Percentiles rank a stretch among this genome's conserved stretches.
Evolutionary conservation across 1,284 basidiomycete genomes (phyloP).

Genomic region (Rhizopogon parksii): DNA sequence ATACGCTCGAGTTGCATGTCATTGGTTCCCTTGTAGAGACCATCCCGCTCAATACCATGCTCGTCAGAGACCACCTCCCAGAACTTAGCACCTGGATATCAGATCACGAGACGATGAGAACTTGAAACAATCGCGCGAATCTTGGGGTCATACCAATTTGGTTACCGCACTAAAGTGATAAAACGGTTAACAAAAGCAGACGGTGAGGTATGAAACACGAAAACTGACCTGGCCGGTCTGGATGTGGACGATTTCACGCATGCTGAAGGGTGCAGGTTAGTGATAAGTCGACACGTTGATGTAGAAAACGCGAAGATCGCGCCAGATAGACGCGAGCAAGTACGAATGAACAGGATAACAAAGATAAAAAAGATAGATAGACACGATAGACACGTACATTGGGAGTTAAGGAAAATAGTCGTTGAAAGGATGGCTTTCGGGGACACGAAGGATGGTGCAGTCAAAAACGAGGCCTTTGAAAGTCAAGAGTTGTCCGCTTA

Average conservation of each 20-base stretch:
- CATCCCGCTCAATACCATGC: conserved; percentile 92
- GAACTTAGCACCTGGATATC: conserved; percentile 83
- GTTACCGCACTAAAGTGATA: conserved; percentile 78
- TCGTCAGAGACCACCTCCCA: conserved; percentile 98
- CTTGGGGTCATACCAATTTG: conserved; percentile 70
- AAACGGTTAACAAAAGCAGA: conserved; percentile 13
- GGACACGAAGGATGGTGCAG: conserved; percentile 29
- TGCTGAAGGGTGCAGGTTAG: conserved; percentile 45
- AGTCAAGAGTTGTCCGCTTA: conserved; percentile 33
- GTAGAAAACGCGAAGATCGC: conserved; percentile 32
- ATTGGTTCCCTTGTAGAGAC: conserved; percentile 87
- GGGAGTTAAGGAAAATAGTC: conserved; percentile 18
- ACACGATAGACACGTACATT: conserved; percentile 29
- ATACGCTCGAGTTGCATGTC: conserved; percentile 98
- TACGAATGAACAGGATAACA: conserved; percentile 15
- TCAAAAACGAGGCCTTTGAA: conserved; percentile 27
- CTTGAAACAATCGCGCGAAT: conserved; percentile 12
- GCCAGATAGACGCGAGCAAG: conserved; percentile 17
- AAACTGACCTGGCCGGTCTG: conserved; percentile 84
- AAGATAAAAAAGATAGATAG: conserved; percentile 1
- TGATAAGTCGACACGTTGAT: conserved; percentile 27
- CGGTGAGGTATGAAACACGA: neutral
- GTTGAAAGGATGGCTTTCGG: conserved; percentile 20
- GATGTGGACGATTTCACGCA: conserved; percentile 97
- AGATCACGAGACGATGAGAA: conserved; percentile 11